These are phyloP conservation scores for Malassezia cuniculi DNA, from an alignment of 1,284 basidiomycete genomes.

Conservation along the genomic window DNA sequence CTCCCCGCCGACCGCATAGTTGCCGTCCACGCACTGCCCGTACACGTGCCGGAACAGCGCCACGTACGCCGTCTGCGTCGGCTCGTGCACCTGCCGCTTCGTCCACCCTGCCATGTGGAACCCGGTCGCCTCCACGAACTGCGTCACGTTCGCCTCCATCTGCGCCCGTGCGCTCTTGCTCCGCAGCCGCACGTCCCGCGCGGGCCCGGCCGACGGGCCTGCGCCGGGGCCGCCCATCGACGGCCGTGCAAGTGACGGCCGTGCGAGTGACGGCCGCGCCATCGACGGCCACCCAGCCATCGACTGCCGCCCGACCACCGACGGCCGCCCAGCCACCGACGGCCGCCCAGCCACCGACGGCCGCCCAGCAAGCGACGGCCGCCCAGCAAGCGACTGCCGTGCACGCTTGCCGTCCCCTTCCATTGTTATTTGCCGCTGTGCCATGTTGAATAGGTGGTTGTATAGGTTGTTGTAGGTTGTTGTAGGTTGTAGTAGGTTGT, in stretches of 20 bases:
- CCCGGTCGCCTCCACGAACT: constrained; percentile 30
- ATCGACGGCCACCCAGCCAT: too few relatives aligned
- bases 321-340: background rate
- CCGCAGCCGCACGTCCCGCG: constrained; percentile 19
- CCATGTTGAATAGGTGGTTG: too few relatives aligned
- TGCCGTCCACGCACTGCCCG: constrained; percentile 29
- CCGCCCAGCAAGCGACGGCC: constrained; percentile 10
- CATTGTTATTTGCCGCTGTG: too few relatives aligned
- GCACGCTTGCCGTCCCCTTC: background rate
- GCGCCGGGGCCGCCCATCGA: constrained; percentile 8
- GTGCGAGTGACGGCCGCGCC: too few relatives aligned
- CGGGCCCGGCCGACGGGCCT: background rate
- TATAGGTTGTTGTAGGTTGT: too few relatives aligned
- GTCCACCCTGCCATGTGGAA: constrained; percentile 35
- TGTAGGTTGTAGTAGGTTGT: too few relatives aligned
- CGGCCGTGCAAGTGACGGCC: too few relatives aligned
- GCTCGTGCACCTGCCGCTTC: constrained; percentile 34
- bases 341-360: constrained; percentile 7
- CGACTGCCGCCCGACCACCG: background rate
- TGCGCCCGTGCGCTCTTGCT: constrained; percentile 10
- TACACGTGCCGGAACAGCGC: constrained; percentile 43
- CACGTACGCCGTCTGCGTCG: constrained; percentile 37
- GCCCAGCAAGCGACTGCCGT: too few relatives aligned
- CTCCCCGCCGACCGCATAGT: constrained; percentile 29
- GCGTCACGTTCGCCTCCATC: constrained; percentile 32